Conservation (phyloP, 495 filamentous ascomycete genomes). For the Extremus antarcticus region DNA sequence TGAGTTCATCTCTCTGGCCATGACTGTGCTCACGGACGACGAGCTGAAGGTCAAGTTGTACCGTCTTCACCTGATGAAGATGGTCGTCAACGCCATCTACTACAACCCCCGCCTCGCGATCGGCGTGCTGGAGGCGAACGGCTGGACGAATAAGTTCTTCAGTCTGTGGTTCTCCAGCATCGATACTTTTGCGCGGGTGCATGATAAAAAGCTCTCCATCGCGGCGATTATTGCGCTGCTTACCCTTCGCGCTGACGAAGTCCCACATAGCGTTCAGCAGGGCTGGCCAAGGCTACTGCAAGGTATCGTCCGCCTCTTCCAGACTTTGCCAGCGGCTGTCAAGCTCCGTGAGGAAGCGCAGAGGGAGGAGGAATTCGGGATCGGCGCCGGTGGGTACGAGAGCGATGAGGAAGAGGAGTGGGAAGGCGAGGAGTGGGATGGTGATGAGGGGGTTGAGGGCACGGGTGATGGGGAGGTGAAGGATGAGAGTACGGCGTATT, state of each 20-base stretch:
- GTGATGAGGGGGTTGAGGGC: conserved; percentile 33
- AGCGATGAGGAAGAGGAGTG: conserved; percentile 68
- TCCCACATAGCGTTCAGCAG: conserved; percentile 79
- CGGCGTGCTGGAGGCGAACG: conserved; percentile 75
- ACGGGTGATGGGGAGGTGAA: conserved; percentile 53
- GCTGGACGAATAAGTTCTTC: conserved; percentile 99
- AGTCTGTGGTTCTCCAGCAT: conserved; percentile 95
- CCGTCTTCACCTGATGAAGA: conserved; percentile 93
- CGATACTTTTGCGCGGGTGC: conserved; percentile 81
- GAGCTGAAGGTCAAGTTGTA: conserved; percentile 81
- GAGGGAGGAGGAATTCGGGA: conserved; percentile 71
- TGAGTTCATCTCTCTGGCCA: conserved; percentile 78
- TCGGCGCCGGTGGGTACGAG: conserved; percentile 46
- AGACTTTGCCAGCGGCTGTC: conserved; percentile 75
- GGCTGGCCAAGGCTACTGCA: conserved; percentile 94
- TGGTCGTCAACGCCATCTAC: conserved; percentile 97
- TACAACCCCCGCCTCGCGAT: conserved; percentile 81
- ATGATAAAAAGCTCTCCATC: conserved; percentile 97
- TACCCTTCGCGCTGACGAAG: conserved; percentile 59
- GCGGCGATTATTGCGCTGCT: conserved; percentile 80
- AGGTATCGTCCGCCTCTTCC: conserved; percentile 84
- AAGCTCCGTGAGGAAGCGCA: conserved; percentile 88
- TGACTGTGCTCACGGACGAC: conserved; percentile 60
- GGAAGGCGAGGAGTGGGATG: conserved; percentile 58
- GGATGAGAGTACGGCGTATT: conserved; percentile 86